Evolutionary conservation across 495 filamentous ascomycete genomes (phyloP).

Genomic region (Sabuloglossum arenarium): DNA sequence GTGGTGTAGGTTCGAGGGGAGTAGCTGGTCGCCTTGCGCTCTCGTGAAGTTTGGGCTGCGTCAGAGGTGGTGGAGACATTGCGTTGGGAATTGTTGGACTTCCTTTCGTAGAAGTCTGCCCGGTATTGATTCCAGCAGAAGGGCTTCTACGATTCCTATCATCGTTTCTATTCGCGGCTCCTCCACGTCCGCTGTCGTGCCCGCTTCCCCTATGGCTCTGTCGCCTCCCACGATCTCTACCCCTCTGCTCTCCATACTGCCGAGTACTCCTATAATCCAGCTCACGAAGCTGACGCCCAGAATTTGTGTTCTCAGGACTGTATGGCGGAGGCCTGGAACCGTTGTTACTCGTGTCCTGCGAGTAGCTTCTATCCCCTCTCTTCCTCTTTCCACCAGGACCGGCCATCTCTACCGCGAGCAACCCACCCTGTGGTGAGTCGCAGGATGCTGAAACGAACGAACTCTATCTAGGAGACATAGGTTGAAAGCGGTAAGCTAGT

Average conservation of each 20-base stretch:
- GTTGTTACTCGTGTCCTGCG: conserved; percentile 30
- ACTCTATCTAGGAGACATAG: background rate
- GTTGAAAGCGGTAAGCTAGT: background rate
- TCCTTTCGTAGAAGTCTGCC: conserved; percentile 7
- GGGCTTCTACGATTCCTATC: conserved; percentile 1
- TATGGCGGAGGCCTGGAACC: conserved; percentile 39
- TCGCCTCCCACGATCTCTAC: conserved; percentile 22
- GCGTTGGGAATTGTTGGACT: conserved; percentile 9
- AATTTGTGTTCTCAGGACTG: conserved; percentile 34
- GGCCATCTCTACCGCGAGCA: background rate
- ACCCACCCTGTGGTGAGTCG: background rate
- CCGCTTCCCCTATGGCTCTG: conserved; percentile 21
- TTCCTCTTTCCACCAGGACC: conserved; percentile 27
- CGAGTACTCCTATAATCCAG: conserved; percentile 14
- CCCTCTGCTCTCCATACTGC: conserved; percentile 24
- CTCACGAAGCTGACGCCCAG: conserved; percentile 33
- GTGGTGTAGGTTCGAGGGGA: background rate
- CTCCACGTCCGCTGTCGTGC: conserved; percentile 12
- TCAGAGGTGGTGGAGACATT: conserved; percentile 21
- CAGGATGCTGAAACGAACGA: background rate
- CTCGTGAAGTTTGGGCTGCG: conserved; percentile 12
- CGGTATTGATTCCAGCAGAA: background rate
- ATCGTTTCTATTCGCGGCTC: background rate
- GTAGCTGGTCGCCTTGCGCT: conserved; percentile 6
- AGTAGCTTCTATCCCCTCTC: conserved; percentile 30